Conservation (phyloP, 352 stramenopile genomes). For the Phytopythium oedochilum region DNA sequence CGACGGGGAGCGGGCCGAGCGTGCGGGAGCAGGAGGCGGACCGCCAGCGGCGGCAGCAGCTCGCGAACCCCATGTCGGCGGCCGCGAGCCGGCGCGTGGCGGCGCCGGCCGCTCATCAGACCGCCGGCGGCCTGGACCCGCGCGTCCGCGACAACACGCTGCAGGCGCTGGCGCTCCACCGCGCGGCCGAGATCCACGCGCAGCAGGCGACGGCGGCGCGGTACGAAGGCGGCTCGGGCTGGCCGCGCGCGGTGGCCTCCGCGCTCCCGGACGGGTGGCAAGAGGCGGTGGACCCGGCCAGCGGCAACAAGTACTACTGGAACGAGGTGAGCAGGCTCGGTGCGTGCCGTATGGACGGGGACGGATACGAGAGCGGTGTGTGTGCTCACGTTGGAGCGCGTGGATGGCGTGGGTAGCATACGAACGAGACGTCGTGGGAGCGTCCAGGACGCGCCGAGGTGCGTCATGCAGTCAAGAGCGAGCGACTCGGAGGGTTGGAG, state of each 20-base stretch:
- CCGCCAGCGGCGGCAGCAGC: constrained; percentile 47
- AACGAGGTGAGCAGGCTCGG: constrained; percentile 45
- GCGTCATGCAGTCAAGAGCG: not conserved
- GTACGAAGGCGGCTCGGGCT: constrained; percentile 9
- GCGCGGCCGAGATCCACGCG: constrained; percentile 39
- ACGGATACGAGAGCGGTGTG: not conserved
- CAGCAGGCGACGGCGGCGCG: constrained; percentile 14
- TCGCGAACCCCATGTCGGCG: constrained; percentile 39
- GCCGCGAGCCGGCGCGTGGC: constrained; percentile 34
- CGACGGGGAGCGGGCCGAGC: constrained; percentile 60
- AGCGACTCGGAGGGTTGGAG: not conserved
- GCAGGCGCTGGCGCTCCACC: constrained; percentile 41
- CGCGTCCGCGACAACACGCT: constrained; percentile 74
- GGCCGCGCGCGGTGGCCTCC: constrained; percentile 9
- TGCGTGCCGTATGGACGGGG: not conserved
- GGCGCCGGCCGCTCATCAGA: not conserved
- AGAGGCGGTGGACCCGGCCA: constrained; percentile 36
- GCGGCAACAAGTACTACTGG: constrained; percentile 73
- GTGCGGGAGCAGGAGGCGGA: constrained; percentile 58
- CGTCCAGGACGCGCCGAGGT: constrained; percentile 20
- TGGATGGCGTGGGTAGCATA: constrained; percentile 23
- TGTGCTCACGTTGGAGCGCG: not conserved
- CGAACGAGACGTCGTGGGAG: constrained; percentile 77
- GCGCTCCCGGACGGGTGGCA: constrained; percentile 46
- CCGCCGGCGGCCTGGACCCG: constrained; percentile 26